Conservation (phyloP, 129 eudicot species). For the Artemisia argyi region DNA sequence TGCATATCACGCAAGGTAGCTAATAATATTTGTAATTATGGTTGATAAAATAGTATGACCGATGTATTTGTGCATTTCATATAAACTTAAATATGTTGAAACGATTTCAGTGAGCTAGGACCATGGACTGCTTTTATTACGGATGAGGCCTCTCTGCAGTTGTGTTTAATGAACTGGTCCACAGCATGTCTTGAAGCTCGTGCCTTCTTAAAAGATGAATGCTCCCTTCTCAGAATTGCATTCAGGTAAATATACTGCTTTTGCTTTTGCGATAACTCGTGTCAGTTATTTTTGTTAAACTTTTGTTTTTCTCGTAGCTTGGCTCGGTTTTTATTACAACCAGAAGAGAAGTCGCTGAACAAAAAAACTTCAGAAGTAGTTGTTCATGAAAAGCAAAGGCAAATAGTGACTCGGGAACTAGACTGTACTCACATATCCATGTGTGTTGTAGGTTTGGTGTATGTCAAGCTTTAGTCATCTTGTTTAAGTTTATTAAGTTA, state of each 20-base stretch:
- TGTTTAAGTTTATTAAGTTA: no score
- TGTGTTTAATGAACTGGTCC: constrained; percentile 71
- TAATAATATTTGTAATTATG: neutral
- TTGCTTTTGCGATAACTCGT: neutral
- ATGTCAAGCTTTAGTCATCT: no score
- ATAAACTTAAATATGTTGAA: neutral
- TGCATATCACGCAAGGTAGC: constrained; percentile 69
- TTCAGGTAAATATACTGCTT: constrained; percentile 46
- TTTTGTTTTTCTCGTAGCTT: constrained; percentile 40
- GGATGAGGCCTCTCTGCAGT: constrained; percentile 78
- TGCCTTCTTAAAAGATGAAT: constrained; percentile 62
- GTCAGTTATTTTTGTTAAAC: neutral
- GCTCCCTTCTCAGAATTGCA: constrained; percentile 56
- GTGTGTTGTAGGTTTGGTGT: no score
- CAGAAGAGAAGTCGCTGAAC: constrained; percentile 67
- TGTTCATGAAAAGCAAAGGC: constrained; percentile 55
- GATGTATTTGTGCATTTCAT: neutral
- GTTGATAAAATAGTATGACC: constrained; percentile 1
- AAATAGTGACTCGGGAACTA: no score
- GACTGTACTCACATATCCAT: no score
- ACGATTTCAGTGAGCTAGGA: constrained; percentile 61
- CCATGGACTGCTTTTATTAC: constrained; percentile 65
- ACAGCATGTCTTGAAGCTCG: constrained; percentile 66
- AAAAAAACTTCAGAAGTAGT: constrained; percentile 53
- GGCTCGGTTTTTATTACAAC: constrained; percentile 59